Evolutionary conservation across 1,139 yeast species (phyloP).

Genomic region (Scheffersomyces cryptocercus): DNA sequence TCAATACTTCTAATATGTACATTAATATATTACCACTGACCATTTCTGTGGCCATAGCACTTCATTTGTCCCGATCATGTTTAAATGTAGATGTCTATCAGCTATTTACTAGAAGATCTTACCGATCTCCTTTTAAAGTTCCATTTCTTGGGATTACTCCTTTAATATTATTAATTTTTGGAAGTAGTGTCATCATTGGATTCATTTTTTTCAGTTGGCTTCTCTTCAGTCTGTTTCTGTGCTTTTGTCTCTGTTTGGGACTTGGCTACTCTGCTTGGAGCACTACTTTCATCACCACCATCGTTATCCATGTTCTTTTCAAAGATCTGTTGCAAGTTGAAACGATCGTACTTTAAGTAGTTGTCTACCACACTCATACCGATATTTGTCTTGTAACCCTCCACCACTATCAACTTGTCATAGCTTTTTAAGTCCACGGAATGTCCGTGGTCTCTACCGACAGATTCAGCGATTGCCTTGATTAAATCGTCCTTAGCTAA

Average conservation of each 20-base stretch:
- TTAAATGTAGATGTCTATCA: too few relatives aligned
- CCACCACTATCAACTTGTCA: constrained; percentile 78
- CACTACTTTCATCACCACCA: constrained; percentile 13
- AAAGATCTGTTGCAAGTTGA: constrained; percentile 64
- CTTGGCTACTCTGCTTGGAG: constrained; percentile 13
- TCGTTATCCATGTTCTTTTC: constrained; percentile 39
- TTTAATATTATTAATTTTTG: constrained; percentile 3
- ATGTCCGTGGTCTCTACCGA: constrained; percentile 72
- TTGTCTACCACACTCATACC: constrained; percentile 79
- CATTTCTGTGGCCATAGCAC: too few relatives aligned
- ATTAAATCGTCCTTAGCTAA: constrained; percentile 71
- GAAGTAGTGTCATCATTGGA: constrained; percentile 4
- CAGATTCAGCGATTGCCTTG: constrained; percentile 66
- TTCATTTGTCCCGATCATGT: too few relatives aligned
- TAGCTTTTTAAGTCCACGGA: constrained; percentile 77
- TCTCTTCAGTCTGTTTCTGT: constrained; percentile 2
- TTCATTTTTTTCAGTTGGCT: constrained; percentile 3
- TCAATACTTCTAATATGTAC: too few relatives aligned
- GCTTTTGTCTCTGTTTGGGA: constrained; percentile 2
- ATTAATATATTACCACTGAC: too few relatives aligned
- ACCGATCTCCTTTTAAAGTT: too few relatives aligned
- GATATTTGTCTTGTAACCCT: constrained; percentile 80
- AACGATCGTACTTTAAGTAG: constrained; percentile 56
- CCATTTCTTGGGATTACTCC: background rate
- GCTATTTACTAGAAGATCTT: too few relatives aligned